Base-by-base conservation (phyloP, 805 yeast species). In the Hanseniaspora vineae region DNA sequence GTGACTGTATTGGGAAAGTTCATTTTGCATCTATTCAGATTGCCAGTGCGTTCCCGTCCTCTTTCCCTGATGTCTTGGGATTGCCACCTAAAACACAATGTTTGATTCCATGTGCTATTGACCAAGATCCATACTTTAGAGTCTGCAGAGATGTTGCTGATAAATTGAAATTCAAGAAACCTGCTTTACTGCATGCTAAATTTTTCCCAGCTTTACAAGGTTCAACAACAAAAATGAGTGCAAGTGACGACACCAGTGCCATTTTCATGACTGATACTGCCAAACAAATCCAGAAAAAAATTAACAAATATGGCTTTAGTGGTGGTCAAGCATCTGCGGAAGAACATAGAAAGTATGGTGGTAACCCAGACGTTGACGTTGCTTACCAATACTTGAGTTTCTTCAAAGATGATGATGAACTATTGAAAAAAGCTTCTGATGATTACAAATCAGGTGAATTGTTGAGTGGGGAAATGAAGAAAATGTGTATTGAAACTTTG, bases 171-270 rank as follows among this genome's bases (percentile, higher is more conserved):
- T 94, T 76, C 64, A 71, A 88, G 52, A 92, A 92, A 68, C 97
- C 97, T 17, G 79, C 96, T 10, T 75, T 92, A 62, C 72, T 92
- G 53, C 97, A 92, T 67, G 81, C 98, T 47, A 83, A 85, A 66
- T 92, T 92, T 67, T 92, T 92, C 84, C 98, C 98, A 42, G 97
- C 98, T 47, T 70, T 90, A 56, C 97, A 92, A 72, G 98, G 98
- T 47, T 81, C 97, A 4, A 76, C 88, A 14, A 84, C 97, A 39
- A 92, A 92, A 70, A 92, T 92, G 98, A 83, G 95, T 51, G 97
- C 98, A 4, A 81, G 92, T 12, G 92, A 84, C 64, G 87, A 84
- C 52, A 81, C 85, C 49, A 77, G 90, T 39, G 92, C 98, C 6
- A 88, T 92, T 55, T 92, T 82, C 70, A 83, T 92, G 92, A 89